Base-by-base conservation (phyloP, 768 basidiomycete species). In the Tricholoma hemisulphureum region DNA sequence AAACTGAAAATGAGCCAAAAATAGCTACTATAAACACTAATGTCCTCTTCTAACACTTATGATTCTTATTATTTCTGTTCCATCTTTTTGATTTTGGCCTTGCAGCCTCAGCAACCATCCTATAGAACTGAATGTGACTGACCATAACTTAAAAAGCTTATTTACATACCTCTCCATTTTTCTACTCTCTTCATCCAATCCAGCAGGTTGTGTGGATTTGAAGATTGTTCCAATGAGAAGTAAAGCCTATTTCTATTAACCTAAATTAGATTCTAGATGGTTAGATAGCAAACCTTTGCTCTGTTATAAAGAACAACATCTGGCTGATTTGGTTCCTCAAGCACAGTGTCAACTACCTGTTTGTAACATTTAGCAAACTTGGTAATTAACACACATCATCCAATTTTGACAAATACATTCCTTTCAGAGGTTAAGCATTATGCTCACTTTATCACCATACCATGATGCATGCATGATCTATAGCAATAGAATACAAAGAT, bases 401-500 rank as follows among this genome's bases (percentile, higher is more conserved):
- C n/a, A n/a, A n/a, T n/a, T n/a, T n/a, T n/a, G n/a, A n/a, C 16
- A 18, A 46, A 11, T 62, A 54, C 35, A n/a, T 37, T 76, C 72
- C 78, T 92, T 87, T 51, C 93, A 83, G 48, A 96, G 78, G 13
- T 97, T 93, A 65, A 93, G 90, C 18, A 90, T 83, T 39, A 98
- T 94, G 75, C 98, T 97, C 68, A 98, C 85, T 52, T 95, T 86
- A 3, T 95, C 96, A 14, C 96, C 97, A 57, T 94, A 87, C 97
- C 97, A 99, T 23, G 96, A 96, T 6, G 95, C 96, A 26, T 98
- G 85, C 75, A 98, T 83, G 68, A 97, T 94, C 87, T 91, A 43
- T 24, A 49, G 50, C 35, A 51, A 16, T 24, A 50, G 26, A 14
- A 34, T 26, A 2, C n/a, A 34, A 11, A 16, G 20, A 37, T 29